These are phyloP conservation scores for Eucalyptus erythrocorys DNA, from an alignment of 345 rosid species.

Conservation along the genomic window DNA sequence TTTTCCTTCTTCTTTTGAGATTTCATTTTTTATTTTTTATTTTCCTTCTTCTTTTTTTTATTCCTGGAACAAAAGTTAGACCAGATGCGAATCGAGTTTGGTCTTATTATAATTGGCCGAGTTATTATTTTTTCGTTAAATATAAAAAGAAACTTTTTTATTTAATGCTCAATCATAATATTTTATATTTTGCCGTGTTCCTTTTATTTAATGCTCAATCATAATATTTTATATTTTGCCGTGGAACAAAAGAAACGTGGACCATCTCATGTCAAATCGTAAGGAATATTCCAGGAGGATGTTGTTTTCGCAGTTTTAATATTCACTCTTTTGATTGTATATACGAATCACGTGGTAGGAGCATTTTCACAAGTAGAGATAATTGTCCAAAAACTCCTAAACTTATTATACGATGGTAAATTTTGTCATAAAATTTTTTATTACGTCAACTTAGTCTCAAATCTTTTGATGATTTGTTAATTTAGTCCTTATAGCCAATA, in stretches of 20 bases:
- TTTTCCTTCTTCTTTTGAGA: background rate
- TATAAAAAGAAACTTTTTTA: too few species aligned
- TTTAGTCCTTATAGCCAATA: too few species aligned
- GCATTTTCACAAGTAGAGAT: background rate
- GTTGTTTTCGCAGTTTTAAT: background rate
- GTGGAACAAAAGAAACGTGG: background rate
- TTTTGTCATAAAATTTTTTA: too few species aligned
- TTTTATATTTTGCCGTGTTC: background rate
- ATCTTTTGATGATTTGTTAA: too few species aligned
- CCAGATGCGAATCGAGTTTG: background rate
- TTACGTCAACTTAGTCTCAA: too few species aligned
- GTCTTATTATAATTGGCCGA: background rate
- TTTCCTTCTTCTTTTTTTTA: background rate
- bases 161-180: background rate
- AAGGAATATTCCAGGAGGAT: background rate
- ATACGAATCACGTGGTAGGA: background rate
- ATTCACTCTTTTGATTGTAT: background rate
- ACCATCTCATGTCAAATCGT: background rate
- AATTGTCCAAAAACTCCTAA: too few species aligned
- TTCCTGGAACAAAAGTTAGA: too few species aligned
- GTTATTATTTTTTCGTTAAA: background rate
- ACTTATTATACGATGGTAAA: fast-evolving
- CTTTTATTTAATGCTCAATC: background rate
- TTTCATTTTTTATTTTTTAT: background rate
- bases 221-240: background rate